Percentiles rank a stretch among this genome's conserved stretches.
phyloP scores from a whole-genome alignment of 768 basidiomycete species.

The Tylopilus sp. region DNA sequence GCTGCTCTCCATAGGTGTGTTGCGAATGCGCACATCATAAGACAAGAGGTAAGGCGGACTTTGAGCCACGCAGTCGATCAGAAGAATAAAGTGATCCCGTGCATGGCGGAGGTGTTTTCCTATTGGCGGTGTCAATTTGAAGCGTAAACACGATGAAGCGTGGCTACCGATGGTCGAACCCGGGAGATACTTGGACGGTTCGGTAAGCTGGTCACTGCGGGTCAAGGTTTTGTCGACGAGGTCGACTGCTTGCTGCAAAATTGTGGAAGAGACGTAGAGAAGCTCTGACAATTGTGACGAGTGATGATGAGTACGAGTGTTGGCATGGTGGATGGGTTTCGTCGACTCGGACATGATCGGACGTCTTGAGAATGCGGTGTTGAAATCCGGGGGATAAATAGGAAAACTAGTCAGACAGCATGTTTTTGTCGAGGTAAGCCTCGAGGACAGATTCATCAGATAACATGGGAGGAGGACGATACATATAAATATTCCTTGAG shows the following conservation, averaged over 20 bases:
- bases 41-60: constrained; percentile 53
- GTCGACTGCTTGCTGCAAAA: constrained; percentile 72
- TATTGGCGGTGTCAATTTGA: constrained; percentile 26
- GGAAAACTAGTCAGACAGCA: constrained; percentile 10
- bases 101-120: constrained; percentile 88
- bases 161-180: constrained; percentile 80
- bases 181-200: constrained; percentile 71
- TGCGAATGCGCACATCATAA: constrained; percentile 72
- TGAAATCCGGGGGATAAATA: constrained; percentile 13
- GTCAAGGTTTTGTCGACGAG: constrained; percentile 63
- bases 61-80: constrained; percentile 51
- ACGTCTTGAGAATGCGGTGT: not conserved
- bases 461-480: constrained; percentile 6
- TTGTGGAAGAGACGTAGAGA: constrained; percentile 60
- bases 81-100: constrained; percentile 74
- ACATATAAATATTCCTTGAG: constrained; percentile 53
- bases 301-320: constrained; percentile 3
- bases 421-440: constrained; percentile 19
- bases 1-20: constrained; percentile 81
- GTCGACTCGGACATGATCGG: constrained; percentile 18
- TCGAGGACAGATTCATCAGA: constrained; percentile 21
- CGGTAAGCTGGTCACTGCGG: constrained; percentile 65
- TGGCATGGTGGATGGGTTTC: constrained; percentile 3
- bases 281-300: constrained; percentile 48
- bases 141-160: not conserved